Conservation (phyloP, 1,284 basidiomycete species). For the Cystobasidiaceae sp. region DNA sequence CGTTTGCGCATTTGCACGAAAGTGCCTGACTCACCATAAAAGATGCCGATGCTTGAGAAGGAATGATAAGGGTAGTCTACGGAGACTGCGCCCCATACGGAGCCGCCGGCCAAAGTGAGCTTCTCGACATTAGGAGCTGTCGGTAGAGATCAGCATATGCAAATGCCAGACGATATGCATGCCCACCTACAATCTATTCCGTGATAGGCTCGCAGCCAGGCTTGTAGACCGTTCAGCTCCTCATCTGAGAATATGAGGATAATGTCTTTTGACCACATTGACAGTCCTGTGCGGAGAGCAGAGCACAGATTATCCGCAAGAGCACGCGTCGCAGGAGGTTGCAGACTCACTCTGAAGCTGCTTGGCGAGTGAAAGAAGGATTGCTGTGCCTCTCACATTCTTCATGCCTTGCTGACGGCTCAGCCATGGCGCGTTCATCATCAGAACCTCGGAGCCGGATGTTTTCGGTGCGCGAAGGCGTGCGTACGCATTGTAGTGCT, state of each 20-base stretch:
- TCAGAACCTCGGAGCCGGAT: constrained; percentile 82
- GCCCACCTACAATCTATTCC: constrained; percentile 58
- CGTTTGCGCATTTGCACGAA: background rate
- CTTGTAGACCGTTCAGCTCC: constrained; percentile 83
- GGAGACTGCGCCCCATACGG: constrained; percentile 91
- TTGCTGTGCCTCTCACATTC: constrained; percentile 83
- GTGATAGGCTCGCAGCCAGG: constrained; percentile 82
- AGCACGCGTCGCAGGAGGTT: too few species aligned
- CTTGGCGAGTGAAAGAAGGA: constrained; percentile 70
- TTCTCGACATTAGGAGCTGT: constrained; percentile 63
- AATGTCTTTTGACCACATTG: constrained; percentile 90
- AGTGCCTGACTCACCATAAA: constrained; percentile 61
- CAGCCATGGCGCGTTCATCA: constrained; percentile 82
- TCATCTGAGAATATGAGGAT: constrained; percentile 85
- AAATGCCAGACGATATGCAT: background rate
- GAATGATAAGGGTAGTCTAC: constrained; percentile 96
- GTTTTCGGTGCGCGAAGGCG: constrained; percentile 74
- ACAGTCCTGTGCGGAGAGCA: constrained; percentile 67
- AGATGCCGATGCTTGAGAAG: constrained; percentile 85
- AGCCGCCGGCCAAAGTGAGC: constrained; percentile 59
- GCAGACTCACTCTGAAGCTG: constrained; percentile 67
- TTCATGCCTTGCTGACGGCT: constrained; percentile 60
- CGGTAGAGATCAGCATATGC: background rate
- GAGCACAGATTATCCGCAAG: too few species aligned
- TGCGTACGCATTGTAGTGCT: constrained; percentile 80